Percentiles rank a stretch among this genome's conserved stretches.
These are phyloP conservation scores for Kwoniella shandongensis DNA, from an alignment of 768 basidiomycete species.

Conservation along the genomic window DNA sequence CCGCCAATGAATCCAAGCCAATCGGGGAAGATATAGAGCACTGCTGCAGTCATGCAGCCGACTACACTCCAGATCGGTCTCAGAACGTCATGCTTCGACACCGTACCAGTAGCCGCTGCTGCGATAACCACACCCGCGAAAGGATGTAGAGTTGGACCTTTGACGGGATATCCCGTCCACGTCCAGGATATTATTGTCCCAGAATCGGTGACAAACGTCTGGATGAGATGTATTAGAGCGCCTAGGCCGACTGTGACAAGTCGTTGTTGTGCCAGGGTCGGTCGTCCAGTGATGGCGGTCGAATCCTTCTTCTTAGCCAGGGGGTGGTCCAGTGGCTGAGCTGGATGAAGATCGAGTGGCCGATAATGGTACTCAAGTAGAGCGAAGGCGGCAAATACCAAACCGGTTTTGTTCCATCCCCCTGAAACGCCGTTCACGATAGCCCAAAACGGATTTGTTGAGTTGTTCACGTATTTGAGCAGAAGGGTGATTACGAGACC, in stretches of 20 bases:
- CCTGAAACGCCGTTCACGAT: constrained; percentile 67
- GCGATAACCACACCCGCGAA: constrained; percentile 69
- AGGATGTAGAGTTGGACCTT: constrained; percentile 71
- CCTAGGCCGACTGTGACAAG: constrained; percentile 39
- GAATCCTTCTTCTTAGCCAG: constrained; percentile 1
- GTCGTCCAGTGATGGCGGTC: neutral
- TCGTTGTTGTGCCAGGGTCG: constrained; percentile 4
- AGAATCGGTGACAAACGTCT: constrained; percentile 71
- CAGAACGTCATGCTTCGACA: constrained; percentile 18
- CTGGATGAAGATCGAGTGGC: constrained; percentile 22
- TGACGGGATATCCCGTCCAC: constrained; percentile 80
- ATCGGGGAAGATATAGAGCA: constrained; percentile 63
- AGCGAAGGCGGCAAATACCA: constrained; percentile 63
- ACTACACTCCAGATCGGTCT: constrained; percentile 35
- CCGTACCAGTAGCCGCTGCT: constrained; percentile 62
- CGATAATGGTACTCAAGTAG: constrained; percentile 58
- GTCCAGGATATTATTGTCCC: constrained; percentile 81
- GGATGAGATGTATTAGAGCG: constrained; percentile 63
- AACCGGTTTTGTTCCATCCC: constrained; percentile 69
- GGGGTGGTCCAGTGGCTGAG: constrained; percentile 18
- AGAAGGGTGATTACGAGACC: constrained; percentile 69
- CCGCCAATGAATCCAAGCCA: constrained; percentile 73
- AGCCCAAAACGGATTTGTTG: constrained; percentile 85
- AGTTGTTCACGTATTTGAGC: constrained; percentile 73
- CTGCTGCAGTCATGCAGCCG: constrained; percentile 60